Evolutionary conservation across 2,329 filamentous ascomycete genomes (phyloP).

Genomic region (Cryphonectria naterciae): DNA sequence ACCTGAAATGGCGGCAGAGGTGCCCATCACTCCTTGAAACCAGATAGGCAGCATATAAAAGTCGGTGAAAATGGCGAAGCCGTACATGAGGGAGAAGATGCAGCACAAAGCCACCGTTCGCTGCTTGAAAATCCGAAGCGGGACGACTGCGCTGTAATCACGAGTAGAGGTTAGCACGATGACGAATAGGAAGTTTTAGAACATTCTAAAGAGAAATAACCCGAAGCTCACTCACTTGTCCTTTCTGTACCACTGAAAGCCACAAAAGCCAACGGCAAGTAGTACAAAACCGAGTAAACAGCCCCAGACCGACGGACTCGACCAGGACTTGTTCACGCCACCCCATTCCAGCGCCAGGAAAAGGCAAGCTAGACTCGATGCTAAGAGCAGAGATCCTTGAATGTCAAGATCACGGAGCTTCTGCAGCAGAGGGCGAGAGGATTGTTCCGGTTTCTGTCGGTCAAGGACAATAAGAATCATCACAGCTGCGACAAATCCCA

Average conservation of each 20-base stretch:
- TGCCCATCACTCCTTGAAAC: constrained; percentile 19
- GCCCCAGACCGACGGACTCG: constrained; percentile 18
- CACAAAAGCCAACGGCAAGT: constrained; percentile 10
- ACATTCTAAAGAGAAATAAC: not conserved
- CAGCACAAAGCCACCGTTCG: constrained; percentile 21
- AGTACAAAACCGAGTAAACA: constrained; percentile 16
- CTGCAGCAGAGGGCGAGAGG: constrained; percentile 1
- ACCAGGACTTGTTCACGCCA: constrained; percentile 12
- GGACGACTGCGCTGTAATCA: constrained; percentile 10
- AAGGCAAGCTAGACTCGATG: constrained; percentile 16
- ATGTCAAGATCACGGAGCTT: constrained; percentile 14
- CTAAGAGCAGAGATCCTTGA: constrained; percentile 13
- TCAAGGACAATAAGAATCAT: constrained; percentile 7
- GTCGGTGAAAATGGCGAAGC: constrained; percentile 13
- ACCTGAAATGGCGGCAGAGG: constrained; percentile 19
- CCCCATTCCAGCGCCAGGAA: constrained; percentile 24
- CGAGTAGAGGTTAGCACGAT: not conserved
- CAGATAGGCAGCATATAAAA: constrained; percentile 19
- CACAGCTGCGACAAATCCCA: constrained; percentile 13
- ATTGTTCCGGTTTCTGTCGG: constrained; percentile 3
- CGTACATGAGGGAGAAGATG: constrained; percentile 17
- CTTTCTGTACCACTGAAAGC: constrained; percentile 18
- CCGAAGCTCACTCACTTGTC: constrained; percentile 11
- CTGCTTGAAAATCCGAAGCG: constrained; percentile 16
- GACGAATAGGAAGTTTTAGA: not conserved